Evolutionary conservation across 208 protist genomes (phyloP).

Genomic region (Borovskyia barvae): DNA sequence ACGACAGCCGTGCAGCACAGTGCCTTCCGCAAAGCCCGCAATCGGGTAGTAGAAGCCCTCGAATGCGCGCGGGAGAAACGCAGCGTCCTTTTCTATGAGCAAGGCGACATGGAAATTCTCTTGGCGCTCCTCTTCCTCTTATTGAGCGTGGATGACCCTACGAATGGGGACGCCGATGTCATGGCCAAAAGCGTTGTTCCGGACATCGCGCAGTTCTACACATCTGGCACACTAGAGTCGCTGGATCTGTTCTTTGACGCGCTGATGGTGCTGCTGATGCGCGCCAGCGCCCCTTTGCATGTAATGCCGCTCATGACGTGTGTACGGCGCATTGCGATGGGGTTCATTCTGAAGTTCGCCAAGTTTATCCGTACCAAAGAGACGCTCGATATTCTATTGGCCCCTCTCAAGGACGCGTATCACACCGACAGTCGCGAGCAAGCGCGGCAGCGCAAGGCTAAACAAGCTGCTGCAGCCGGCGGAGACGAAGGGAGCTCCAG

Average conservation of each 20-base stretch:
- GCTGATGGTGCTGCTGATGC: conserved; percentile 83
- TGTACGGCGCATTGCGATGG: conserved; percentile 70
- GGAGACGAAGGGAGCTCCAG: conserved; percentile 31
- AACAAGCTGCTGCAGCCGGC: conserved; percentile 31
- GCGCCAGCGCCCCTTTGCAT: conserved; percentile 66
- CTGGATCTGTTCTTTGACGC: conserved; percentile 82
- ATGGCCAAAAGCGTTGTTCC: conserved; percentile 64
- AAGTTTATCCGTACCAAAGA: conserved; percentile 53
- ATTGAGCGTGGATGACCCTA: conserved; percentile 79
- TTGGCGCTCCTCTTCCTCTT: conserved; percentile 81
- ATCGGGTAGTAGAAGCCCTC: conserved; percentile 80
- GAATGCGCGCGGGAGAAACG: conserved; percentile 48
- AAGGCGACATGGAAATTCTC: conserved; percentile 77
- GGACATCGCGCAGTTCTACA: conserved; percentile 78
- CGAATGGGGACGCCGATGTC: conserved; percentile 59
- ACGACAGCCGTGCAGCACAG: conserved; percentile 58
- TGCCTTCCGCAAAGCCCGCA: conserved; percentile 74
- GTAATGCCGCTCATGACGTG: conserved; percentile 84
- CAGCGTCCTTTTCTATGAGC: conserved; percentile 86
- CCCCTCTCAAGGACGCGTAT: conserved; percentile 80
- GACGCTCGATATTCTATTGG: conserved; percentile 69
- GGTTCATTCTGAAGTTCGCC: conserved; percentile 73
- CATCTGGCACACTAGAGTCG: conserved; percentile 69
- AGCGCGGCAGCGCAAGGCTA: conserved; percentile 55
- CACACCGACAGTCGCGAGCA: conserved; percentile 79